Base-by-base conservation (phyloP, 768 basidiomycete genomes). In the Candolleomyces eurysporus region DNA sequence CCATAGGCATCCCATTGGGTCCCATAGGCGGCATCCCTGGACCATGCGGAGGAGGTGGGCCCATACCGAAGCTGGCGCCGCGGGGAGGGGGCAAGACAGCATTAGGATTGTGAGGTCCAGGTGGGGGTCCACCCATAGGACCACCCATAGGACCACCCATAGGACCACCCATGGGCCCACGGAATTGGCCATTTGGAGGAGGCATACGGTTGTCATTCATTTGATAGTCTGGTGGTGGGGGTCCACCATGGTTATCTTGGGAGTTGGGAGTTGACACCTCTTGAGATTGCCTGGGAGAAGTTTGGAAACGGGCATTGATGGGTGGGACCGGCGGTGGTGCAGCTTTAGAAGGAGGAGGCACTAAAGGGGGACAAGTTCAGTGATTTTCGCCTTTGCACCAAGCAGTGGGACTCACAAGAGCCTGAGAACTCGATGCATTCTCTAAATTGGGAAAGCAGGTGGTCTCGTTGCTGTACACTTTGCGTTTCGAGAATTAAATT, bases 401-500 rank as follows among this genome's bases (percentile, higher is more conserved):
- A 63, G 31, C 16, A 4, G 26, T 3, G 4, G 55, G n/a, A 79
- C 92, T 72, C 69, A 96, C 94, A 72, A 39, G 82, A 80, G 30
- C 81, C 76, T 32, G 93, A 90, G 72, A 94, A 92, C 43, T 89
- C 88, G 62, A 94, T 91, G 68, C 93, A 96, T 36, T 94, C 94
- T 49, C 78, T 80, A 70, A 99, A 85, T 68, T 92, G 89, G 8
- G 76, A 67, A 48, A 91, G 71, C 65, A 95, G 79, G 63, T 76
- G 75, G 66, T 93, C 85, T 62, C 92, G 81, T 14, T 79, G 73
- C 36, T 82, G 77, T 10, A 72, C 72, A 1, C 89, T 88, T 59
- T 85, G 81, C 7, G 84, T 76, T 60, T 88, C 84, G 9, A 99
- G 66, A 46, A 81, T 76, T 55, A 99, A 72, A 5, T 82, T 86